phyloP scores from a whole-genome alignment of 768 basidiomycete genomes.

The Lentinus brumalis region DNA sequence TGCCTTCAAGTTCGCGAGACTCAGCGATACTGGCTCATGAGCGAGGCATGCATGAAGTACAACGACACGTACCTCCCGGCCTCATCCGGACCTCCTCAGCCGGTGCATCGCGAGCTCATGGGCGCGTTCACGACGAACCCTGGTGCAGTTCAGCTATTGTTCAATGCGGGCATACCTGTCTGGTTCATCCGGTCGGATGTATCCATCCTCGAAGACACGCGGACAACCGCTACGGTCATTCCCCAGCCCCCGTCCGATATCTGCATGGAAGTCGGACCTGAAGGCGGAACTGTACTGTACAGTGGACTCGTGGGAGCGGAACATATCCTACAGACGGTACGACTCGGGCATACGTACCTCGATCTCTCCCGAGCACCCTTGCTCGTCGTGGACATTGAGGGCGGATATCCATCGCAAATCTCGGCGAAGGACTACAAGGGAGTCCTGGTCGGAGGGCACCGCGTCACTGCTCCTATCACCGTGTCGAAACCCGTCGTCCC shows the following conservation, averaged over 20 bases:
- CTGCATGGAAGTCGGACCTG: background rate
- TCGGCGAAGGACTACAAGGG: background rate
- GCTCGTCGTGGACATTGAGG: background rate
- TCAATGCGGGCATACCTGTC: background rate
- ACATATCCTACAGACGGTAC: background rate
- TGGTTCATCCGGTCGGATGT: background rate
- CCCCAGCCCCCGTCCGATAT: background rate
- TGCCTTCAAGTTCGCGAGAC: background rate
- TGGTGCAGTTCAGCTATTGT: background rate
- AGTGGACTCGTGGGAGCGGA: background rate
- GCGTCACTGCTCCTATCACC: background rate
- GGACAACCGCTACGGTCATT: background rate
- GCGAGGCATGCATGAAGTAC: background rate
- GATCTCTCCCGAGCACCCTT: background rate
- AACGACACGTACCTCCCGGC: background rate
- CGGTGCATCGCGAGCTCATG: background rate
- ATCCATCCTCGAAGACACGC: background rate
- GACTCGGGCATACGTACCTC: background rate
- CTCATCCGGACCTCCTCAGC: background rate
- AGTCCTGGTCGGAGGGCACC: background rate
- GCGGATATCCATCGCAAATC: background rate
- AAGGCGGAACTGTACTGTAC: background rate
- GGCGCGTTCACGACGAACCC: constrained; percentile 2
- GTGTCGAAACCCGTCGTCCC: no score
- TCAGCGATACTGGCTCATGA: background rate